Evolutionary conservation across 2,329 filamentous ascomycete species (phyloP), one percentile per base, ranked within the genome.

Genomic region (Eutypa lata): DNA sequence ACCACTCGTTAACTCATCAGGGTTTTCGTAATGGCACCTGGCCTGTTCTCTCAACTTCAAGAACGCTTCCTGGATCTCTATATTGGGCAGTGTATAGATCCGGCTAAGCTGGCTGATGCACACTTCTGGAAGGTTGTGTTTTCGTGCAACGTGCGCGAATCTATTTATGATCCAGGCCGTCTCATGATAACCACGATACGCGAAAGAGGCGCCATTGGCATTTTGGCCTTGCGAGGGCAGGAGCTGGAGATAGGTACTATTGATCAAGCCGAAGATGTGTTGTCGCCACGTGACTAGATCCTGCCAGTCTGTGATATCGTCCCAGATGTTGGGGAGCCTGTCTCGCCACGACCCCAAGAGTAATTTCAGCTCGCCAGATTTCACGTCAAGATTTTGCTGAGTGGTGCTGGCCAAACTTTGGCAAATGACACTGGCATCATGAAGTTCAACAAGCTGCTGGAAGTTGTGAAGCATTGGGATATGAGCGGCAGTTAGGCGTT

Each of bases 141-240:
- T 99, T 53, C 94, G 87, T 47, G 94, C 94, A 42, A 99, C 94
- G 68, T 99, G 94, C 1, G 94, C 95, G 66, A 99, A 99, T 18
- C 94, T 84, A 71, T 99, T 99, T 73, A 99, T 99, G 62, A 99
- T 99, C 94, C 94, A 99, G 2, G 94, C 94, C 13, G 94, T 99
- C 74, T 99, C 94, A 65, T 99, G 94, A 68, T 96, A 99, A 24
- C 94, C 94, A 44, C 94, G 86, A 69, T 99, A 99, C 0, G 94
- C 94, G 70, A 94, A 97, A 0, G 92, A 97, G 47, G 93, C 93
- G 53, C 91, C 91, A 51, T 89, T 90, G 1, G 91, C 84, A 61
- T 91, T 94, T 68, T 89, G 87, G 22, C 88, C 86, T 64, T 90
- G 87, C 18, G 83, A 86, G 2, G 91, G 92, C 38, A 97, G 76